Percentiles rank a stretch among this genome's conserved stretches.
Evolutionary conservation across 2,329 filamentous ascomycete genomes (phyloP).

Genomic region (Colletotrichum lini): DNA sequence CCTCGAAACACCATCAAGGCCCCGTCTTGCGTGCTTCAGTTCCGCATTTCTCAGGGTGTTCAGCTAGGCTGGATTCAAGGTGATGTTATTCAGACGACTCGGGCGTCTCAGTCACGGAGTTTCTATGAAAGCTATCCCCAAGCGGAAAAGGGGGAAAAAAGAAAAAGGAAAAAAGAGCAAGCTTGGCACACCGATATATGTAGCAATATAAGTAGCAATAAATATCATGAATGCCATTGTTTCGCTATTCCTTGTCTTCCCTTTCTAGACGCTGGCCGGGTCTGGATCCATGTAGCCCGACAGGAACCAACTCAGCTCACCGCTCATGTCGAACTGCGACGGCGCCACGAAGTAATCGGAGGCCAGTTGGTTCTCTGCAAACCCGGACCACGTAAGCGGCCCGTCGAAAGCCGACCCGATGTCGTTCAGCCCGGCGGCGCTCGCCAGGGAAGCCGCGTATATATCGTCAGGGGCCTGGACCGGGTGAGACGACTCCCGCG

Average conservation of each 20-base stretch:
- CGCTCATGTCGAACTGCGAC: conserved; percentile 34
- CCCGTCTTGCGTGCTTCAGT: conserved; percentile 25
- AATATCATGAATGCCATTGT: not conserved
- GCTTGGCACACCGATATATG: too few species aligned
- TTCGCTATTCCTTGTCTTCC: too few species aligned
- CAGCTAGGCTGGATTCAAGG: too few species aligned
- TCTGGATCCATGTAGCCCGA: conserved; percentile 31
- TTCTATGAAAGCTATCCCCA: too few species aligned
- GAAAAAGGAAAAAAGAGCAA: too few species aligned
- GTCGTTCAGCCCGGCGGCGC: conserved; percentile 1
- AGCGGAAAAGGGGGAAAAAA: too few species aligned
- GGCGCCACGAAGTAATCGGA: conserved; percentile 30
- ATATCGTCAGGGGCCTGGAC: conserved; percentile 22
- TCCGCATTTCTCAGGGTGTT: not conserved
- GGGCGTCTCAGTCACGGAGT: too few species aligned
- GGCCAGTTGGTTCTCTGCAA: conserved; percentile 27
- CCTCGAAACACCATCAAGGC: conserved; percentile 28
- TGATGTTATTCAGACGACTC: too few species aligned
- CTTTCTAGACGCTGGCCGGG: not conserved
- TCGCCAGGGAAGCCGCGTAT: conserved; percentile 6
- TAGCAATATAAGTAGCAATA: too few species aligned
- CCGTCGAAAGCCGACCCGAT: conserved; percentile 10
- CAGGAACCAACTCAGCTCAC: conserved; percentile 32
- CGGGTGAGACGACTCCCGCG: not conserved
- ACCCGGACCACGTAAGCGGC: conserved; percentile 23